Conservation (phyloP, 768 basidiomycete species). For the Nidularia sp. region DNA sequence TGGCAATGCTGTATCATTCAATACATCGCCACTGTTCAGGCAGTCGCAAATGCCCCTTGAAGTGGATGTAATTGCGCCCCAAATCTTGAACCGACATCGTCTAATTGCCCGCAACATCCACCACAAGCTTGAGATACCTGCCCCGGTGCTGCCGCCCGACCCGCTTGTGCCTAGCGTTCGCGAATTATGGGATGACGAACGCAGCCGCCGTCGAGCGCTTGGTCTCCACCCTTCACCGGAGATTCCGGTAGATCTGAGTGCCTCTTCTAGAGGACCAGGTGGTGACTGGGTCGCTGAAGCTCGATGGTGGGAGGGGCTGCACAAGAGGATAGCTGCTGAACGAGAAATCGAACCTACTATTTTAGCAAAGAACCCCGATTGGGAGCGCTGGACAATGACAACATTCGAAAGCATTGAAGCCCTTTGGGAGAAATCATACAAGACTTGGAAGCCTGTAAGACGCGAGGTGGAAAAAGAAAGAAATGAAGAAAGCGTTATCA, state of each 20-base stretch:
- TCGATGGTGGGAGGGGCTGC: constrained; percentile 73
- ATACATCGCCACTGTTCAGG: constrained; percentile 54
- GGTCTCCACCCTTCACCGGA: constrained; percentile 73
- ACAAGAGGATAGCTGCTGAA: constrained; percentile 53
- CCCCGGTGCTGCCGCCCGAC: constrained; percentile 47
- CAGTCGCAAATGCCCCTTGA: constrained; percentile 74
- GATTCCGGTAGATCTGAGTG: constrained; percentile 68
- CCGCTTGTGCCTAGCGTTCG: constrained; percentile 85
- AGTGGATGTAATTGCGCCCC: constrained; percentile 75
- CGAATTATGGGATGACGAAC: constrained; percentile 96
- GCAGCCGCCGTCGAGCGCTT: constrained; percentile 58
- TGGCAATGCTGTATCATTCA: constrained; percentile 23
- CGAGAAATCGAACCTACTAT: constrained; percentile 8
- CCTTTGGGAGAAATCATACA: constrained; percentile 69
- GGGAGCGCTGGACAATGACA: constrained; percentile 80
- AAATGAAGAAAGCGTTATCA: too few species aligned
- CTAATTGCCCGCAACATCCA: constrained; percentile 59
- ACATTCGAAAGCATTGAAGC: constrained; percentile 89
- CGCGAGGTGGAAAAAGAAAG: too few species aligned
- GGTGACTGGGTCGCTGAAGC: constrained; percentile 71
- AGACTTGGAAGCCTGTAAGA: constrained; percentile 47
- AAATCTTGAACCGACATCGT: constrained; percentile 80
- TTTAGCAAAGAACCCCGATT: constrained; percentile 23
- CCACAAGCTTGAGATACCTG: constrained; percentile 68
- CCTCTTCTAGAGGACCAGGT: constrained; percentile 50